Conservation (phyloP, 73 alveolate species). For the Symbiodinium pilosum region DNA sequence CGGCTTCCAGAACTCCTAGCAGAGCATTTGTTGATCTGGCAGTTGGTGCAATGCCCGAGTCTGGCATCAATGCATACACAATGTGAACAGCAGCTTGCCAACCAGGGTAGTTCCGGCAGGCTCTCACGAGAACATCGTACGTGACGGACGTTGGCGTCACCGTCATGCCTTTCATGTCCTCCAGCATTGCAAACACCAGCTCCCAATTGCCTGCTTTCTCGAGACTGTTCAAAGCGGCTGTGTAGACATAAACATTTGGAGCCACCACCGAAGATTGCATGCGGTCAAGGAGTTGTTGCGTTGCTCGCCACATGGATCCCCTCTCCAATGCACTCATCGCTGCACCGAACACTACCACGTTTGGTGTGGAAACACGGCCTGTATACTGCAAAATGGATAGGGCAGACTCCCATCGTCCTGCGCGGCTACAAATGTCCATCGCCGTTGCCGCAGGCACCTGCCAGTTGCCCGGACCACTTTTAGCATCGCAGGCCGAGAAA, state of each 20-base stretch:
- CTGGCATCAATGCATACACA: slow-evolving; percentile 35
- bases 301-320: slow-evolving; percentile 2
- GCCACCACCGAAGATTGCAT: not conserved
- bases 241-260: slow-evolving; percentile 40
- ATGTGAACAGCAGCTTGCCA: slow-evolving; percentile 22
- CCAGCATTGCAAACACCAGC: not conserved
- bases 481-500: not conserved
- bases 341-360: slow-evolving; percentile 45
- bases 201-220: slow-evolving; percentile 47
- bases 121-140: slow-evolving; percentile 39
- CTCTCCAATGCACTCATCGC: slow-evolving; percentile 9
- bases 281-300: not conserved
- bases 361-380: slow-evolving; percentile 8
- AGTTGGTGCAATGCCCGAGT: not conserved
- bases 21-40: slow-evolving; percentile 20
- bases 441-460: slow-evolving; percentile 60
- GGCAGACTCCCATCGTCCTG: slow-evolving; percentile 24
- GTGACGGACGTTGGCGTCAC: slow-evolving; percentile 47
- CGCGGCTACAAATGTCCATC: slow-evolving; percentile 32
- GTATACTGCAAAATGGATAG: not conserved
- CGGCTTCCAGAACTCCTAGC: slow-evolving; percentile 41
- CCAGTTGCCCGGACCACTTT: slow-evolving; percentile 4
- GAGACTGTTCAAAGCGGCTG: slow-evolving; percentile 3
- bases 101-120: slow-evolving; percentile 12
- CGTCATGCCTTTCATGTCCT: not conserved